Conservation (phyloP, 768 basidiomycete species). For the Daedalea quercina region DNA sequence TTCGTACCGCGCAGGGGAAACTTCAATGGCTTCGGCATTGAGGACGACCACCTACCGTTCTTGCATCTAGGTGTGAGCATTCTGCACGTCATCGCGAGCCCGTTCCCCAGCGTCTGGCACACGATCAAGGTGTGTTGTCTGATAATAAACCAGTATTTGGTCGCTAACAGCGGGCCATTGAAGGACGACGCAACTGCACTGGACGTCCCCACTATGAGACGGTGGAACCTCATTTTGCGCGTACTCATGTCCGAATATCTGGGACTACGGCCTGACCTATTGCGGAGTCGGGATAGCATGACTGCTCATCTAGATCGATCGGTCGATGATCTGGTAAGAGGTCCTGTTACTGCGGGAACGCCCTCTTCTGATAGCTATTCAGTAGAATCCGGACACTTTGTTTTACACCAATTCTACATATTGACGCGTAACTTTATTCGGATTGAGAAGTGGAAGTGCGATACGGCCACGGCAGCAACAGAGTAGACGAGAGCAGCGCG, state of each 20-base stretch:
- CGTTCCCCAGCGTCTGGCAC: slow-evolving; percentile 92
- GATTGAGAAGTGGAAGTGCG: no score
- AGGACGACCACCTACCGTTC: slow-evolving; percentile 95
- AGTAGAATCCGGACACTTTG: slow-evolving; percentile 1
- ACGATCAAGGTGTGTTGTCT: slow-evolving; percentile 49
- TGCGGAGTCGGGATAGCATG: neutral
- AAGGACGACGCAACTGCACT: slow-evolving; percentile 89
- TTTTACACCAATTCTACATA: neutral
- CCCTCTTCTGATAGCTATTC: neutral
- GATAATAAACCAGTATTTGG: neutral
- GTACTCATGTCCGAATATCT: slow-evolving; percentile 91
- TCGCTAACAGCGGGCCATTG: neutral
- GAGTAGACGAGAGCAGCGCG: no score
- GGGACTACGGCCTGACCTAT: slow-evolving; percentile 44
- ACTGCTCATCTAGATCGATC: slow-evolving; percentile 1
- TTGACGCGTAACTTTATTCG: no score
- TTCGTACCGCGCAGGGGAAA: slow-evolving; percentile 46
- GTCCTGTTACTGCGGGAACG: neutral
- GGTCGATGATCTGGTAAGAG: slow-evolving; percentile 21
- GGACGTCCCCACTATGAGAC: slow-evolving; percentile 76
- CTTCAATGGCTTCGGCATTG: slow-evolving; percentile 53
- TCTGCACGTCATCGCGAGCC: slow-evolving; percentile 83
- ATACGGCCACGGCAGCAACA: no score
- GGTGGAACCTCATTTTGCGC: slow-evolving; percentile 86
- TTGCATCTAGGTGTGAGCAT: slow-evolving; percentile 75